Evolutionary conservation across 1,284 basidiomycete species (phyloP), one percentile per base, ranked within the genome.

Genomic region (Trametes pubescens): DNA sequence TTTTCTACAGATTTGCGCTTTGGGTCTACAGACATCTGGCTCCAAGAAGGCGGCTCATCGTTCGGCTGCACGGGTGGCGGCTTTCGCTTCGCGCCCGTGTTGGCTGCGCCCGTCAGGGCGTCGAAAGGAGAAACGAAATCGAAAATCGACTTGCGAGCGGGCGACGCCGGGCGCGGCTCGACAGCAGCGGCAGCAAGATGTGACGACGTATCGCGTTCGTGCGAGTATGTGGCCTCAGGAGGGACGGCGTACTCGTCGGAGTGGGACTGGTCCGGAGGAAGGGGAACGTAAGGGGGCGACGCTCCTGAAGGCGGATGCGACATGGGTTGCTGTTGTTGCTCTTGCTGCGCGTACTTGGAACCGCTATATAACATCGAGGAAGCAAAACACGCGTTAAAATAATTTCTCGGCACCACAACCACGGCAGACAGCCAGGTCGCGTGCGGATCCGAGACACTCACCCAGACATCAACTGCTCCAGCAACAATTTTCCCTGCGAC

Each of bases 51-150:
- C 26, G 69, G 78, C 18, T 90, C 87, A 46, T 91, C 89, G 51
- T 76, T 76, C 0, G 81, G 64, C 4, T 78, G 74, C 47, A 81
- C 80, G 26, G 78, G 65, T 14, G 85, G 83, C 14, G 87, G 83
- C 74, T 91, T 92, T 74, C 89, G 89, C 80, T 87, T 88, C 58
- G 84, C 75, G 46, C 78, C 67, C 7, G 79, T 72, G 24, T 83
- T 71, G 9, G 82, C 71, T 7, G 84, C 79, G 32, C 60, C 65
- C 22, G 78, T 75, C 34, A 94, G 81, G 14, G 91, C 90, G 70
- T 94, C 92, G 69, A 94, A 93, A 4, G 92, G 89, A 59, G 91
- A 93, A 60, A 90, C 82, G 66, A 92, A 94, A 54, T 93, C 90
- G 70, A 93, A 94, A 84, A 93, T 86, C 59, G 90, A 89, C 76